These are phyloP conservation scores for Dothidotthia symphoricarpi DNA, from an alignment of 2,329 filamentous ascomycete genomes.

Conservation along the genomic window DNA sequence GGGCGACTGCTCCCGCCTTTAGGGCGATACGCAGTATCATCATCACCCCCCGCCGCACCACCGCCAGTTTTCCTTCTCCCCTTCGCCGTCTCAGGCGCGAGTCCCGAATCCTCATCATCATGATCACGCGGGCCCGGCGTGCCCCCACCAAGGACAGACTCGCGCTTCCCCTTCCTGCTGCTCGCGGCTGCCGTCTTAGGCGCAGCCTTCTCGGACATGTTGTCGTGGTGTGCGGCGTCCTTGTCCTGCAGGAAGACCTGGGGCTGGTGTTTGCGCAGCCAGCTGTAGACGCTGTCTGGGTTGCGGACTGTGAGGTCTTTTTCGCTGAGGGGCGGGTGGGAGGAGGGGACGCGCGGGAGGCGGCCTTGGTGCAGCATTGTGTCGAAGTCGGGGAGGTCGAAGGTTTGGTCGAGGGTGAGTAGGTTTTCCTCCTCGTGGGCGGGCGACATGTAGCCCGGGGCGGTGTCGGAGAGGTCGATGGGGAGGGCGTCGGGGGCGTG, in stretches of 20 bases:
- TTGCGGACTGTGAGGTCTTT: constrained; percentile 65
- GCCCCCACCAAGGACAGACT: constrained; percentile 32
- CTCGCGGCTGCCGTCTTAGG: constrained; percentile 27
- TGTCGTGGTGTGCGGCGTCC: constrained; percentile 42
- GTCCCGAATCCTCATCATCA: constrained; percentile 44
- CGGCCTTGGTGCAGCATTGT: constrained; percentile 44
- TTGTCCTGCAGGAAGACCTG: constrained; percentile 81
- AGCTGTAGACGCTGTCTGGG: constrained; percentile 91
- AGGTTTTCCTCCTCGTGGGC: constrained; percentile 75
- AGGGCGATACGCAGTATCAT: constrained; percentile 49
- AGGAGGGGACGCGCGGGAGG: constrained; percentile 42
- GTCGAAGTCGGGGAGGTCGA: constrained; percentile 54
- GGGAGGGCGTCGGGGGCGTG: constrained; percentile 38
- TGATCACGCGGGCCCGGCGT: constrained; percentile 39
- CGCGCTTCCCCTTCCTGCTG: constrained; percentile 31
- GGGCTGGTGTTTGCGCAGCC: constrained; percentile 82
- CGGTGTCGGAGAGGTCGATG: constrained; percentile 54
- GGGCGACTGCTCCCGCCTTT: constrained; percentile 49
- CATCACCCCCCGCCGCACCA: constrained; percentile 31
- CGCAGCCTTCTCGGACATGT: constrained; percentile 35
- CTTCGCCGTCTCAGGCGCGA: constrained; percentile 30
- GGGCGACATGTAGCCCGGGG: constrained; percentile 65
- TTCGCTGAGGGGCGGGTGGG: constrained; percentile 44
- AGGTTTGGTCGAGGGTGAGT: constrained; percentile 59
- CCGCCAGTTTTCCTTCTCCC: constrained; percentile 31